Base-by-base conservation (phyloP, 106 monocot species). In the Triglochin maritima region DNA sequence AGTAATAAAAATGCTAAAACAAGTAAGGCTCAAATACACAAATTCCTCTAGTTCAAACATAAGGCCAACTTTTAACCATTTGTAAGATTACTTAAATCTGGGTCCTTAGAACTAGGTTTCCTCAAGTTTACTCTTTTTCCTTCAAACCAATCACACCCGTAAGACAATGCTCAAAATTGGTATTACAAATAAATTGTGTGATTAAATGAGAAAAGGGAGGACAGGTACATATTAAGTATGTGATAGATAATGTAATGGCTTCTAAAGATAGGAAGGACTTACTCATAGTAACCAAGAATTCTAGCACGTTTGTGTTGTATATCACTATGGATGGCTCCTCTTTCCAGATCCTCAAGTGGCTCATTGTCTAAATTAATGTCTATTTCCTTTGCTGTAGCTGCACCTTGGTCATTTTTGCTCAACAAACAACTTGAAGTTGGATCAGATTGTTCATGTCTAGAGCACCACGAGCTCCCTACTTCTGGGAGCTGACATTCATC, bases 291-390 rank as follows among this genome's bases (percentile, higher is more conserved):
- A 46, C n/a, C 41, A 46, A 60, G 50, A 54, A 76, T 61, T 53
- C 70, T 76, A 16, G 56, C 47, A 17, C 69, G 51, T 46, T 76
- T 76, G 56, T 49, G 46, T n/a, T 69, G 69, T 14, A 63, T 69
- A 57, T 76, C 68, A 52, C 69, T 43, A 0, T 55, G 6, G 8
- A 46, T 9, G 9, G 53, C 64, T 64, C 64, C 16, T 64, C 45
- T 64, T 12, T n/a, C 55, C 49, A 64, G 50, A 49, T 45, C 55
- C 17, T 64, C 6, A 64, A 17, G 4, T 6, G 9, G 44, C 13
- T 44, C 29, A 1, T 63, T 62, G 46, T 56, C 64, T 12, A 64
- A 54, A 51, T 4, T 4, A 45, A n/a, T 50, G 6, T 44, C 57
- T 46, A 7, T 7, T 5, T 3, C 14, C 12, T 47, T 10, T 11